These are phyloP conservation scores for Kurtzmaniella natalensis DNA, from an alignment of 1,139 yeast species.

Conservation along the genomic window DNA sequence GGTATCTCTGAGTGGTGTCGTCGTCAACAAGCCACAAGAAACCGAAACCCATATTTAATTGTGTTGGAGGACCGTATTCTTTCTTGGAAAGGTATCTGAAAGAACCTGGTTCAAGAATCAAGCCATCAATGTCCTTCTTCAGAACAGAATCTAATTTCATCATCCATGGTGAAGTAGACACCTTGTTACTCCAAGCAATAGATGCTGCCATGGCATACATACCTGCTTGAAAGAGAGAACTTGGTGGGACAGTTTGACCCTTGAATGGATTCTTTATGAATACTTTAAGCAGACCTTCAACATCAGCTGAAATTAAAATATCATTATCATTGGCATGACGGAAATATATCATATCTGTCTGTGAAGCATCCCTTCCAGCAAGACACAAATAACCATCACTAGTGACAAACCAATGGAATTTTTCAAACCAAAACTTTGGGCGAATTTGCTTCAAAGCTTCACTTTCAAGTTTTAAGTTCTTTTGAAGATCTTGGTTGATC, in stretches of 20 bases:
- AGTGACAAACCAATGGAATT: conserved; percentile 87
- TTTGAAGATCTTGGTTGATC: conserved; percentile 67
- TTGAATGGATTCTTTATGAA: conserved; percentile 72
- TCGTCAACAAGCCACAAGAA: conserved; percentile 70
- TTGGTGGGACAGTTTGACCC: conserved; percentile 67
- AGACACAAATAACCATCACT: conserved; percentile 84
- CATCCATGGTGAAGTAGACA: conserved; percentile 82
- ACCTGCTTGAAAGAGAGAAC: conserved; percentile 88
- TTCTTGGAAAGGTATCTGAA: conserved; percentile 57
- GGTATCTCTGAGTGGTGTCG: conserved; percentile 41
- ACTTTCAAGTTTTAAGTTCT: conserved; percentile 59
- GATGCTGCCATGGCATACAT: conserved; percentile 77
- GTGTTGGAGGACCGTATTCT: conserved; percentile 73
- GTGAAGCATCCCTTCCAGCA: conserved; percentile 83
- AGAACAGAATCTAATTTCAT: conserved; percentile 62
- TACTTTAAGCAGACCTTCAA: conserved; percentile 70
- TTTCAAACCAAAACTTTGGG: conserved; percentile 86
- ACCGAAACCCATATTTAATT: conserved; percentile 85
- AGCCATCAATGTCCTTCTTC: conserved; percentile 63
- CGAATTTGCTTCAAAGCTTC: conserved; percentile 64
- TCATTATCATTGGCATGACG: conserved; percentile 75
- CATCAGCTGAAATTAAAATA: conserved; percentile 68
- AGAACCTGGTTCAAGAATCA: conserved; percentile 60
- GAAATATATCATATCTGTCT: conserved; percentile 77
- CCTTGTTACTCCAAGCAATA: conserved; percentile 85